A percentile compares a stretch with the other conserved stretches of the same genome.
Conservation (phyloP, 345 rosid genomes). For the Raphanus raphanistrum region DNA sequence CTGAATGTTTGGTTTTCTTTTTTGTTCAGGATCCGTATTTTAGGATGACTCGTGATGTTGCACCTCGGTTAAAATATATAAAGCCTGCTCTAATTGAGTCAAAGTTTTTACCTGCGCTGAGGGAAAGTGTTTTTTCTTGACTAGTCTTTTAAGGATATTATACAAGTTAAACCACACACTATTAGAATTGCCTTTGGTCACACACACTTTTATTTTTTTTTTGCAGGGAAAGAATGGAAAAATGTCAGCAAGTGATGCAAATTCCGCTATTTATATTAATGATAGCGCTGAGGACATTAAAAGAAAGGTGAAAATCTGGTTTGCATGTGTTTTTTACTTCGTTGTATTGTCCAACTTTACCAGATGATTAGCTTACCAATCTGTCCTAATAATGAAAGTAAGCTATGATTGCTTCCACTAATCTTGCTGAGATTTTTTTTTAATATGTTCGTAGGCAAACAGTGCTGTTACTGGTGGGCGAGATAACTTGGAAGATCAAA, state of each 20-base stretch:
- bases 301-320: constrained; percentile 53
- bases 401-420: not conserved
- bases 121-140: constrained; percentile 46
- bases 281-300: constrained; percentile 74
- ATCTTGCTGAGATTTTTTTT: not conserved
- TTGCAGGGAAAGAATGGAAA: constrained; percentile 89
- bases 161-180: not conserved
- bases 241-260: constrained; percentile 99
- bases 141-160: not conserved
- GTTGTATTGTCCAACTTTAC: no score
- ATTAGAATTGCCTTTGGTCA: not conserved
- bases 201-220: not conserved
- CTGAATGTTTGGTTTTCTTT: constrained; percentile 1
- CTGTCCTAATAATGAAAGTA: no score
- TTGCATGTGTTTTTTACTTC: no score
- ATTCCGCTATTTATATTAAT: constrained; percentile 91
- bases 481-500: constrained; percentile 68
- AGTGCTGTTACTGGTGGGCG: constrained; percentile 87
- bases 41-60: constrained; percentile 99
- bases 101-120: constrained; percentile 73
- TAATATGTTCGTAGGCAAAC: constrained; percentile 62
- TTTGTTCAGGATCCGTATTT: constrained; percentile 88
- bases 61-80: constrained; percentile 86
- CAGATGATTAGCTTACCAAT: no score
- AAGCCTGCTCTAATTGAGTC: constrained; percentile 93